Base-by-base conservation (phyloP, 2,329 filamentous ascomycete genomes). In the Diaporthe caulivora region DNA sequence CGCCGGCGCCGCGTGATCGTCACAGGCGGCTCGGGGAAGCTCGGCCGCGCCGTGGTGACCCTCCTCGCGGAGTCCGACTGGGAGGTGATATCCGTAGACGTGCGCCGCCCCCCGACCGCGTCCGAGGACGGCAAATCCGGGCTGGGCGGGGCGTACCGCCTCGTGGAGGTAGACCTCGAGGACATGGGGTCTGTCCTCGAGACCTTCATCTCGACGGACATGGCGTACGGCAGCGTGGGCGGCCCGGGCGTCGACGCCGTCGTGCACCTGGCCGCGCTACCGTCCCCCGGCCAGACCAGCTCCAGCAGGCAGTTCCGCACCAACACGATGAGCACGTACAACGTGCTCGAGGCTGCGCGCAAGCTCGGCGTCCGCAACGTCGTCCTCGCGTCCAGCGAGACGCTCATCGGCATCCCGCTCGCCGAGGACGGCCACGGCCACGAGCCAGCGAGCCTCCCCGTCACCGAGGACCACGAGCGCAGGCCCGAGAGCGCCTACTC, bases 261-360 rank as follows among this genome's bases (percentile, higher is more conserved):
- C 5, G 73, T 75, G 26, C 73, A 75, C 42, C 73, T 75, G 3
- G 73, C 73, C 13, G 73, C 73, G 62, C 70, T 72, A 42, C 73
- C 73, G 24, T 44, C 26, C 24, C 73, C 73, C 3, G 73, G 73
- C 3, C 73, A 75, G 73, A 75, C 73, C 11, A 75, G 42, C 70
- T 62, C 60, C 24, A 49, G 53, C 34, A 57, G 73, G 3, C 73
- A 75, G 73, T 75, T 75, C 67, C 70, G 73, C 55, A 71, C 51
- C 24, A 75, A 75, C 58, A 72, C 73, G 10, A 73, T 75, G 54
- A 75, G 73, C 57, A 75, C 73, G 24, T 75, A 75, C 26, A 75
- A 75, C 49, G 73, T 75, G n/a, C 64, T 75, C 29, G 73, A 75
- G 65, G 73, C 73, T 21, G 21, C 60, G 34, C 70, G 73, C 21